Base-by-base conservation (phyloP, 164 flowering plant species). In the Dillenia turbinata region DNA sequence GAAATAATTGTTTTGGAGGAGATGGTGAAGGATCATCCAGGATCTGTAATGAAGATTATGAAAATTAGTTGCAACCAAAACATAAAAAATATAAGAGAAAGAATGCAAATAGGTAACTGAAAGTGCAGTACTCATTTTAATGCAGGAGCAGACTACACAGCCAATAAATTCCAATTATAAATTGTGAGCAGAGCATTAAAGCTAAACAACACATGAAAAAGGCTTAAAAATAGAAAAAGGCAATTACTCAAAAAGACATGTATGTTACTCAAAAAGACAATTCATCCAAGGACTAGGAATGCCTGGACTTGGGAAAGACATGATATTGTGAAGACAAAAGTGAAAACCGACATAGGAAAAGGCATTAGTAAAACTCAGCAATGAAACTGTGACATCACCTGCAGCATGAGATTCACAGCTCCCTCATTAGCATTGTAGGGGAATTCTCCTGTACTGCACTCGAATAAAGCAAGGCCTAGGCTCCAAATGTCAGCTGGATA, bases 401-500 rank as follows among this genome's bases (percentile, higher is more conserved):
- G 99, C 73, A 95, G 72, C 99, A 95, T 95, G 56, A 95, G 92
- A 81, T 87, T 90, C 19, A 90, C 97, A 14, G 96, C 97, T 60
- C 99, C 99, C 48, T 92, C 92, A 72, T 73, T 84, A 64, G 97
- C 96, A 48, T 85, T 70, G 67, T 95, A 95, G n/a, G 97, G 99
- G 63, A 95, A 92, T 72, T 92, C 97, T 64, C 99, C 99, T 1
- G 97, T 95, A 12, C 92, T 97, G 79, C 99, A 92, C 70, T 95
- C 97, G 65, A 95, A 88, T 54, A 95, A 79, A 55, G 99, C 96
- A 70, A 95, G 88, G 45, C 99, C 97, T 54, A 95, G 96, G 79
- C 99, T 95, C 99, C 99, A 95, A 62, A 95, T 92, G 76, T 95
- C 99, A 77, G 97, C 99, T 15, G 99, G 94, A 72, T 88, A 95